Conservation (phyloP, 78 protist species). For the Cavenderia fasciculata region DNA sequence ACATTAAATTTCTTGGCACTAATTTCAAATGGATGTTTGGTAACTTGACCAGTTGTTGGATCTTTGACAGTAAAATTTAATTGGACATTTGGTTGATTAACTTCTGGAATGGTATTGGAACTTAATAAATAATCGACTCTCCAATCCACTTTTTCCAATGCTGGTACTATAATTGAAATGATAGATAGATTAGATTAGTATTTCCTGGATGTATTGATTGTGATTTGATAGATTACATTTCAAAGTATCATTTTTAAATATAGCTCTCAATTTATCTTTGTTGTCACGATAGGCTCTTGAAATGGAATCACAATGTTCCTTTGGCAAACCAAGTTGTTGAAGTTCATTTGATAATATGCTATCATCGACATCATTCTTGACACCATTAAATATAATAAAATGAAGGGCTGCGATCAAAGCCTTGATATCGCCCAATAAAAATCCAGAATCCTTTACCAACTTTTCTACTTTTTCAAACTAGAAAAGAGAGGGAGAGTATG, state of each 20-base stretch:
- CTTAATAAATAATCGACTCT: constrained; percentile 74
- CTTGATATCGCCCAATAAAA: constrained; percentile 67
- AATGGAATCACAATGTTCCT: constrained; percentile 77
- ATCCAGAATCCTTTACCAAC: constrained; percentile 65
- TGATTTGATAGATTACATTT: background rate
- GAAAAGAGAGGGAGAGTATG: background rate
- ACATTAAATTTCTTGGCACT: constrained; percentile 79
- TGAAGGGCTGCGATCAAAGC: constrained; percentile 86
- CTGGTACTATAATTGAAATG: background rate
- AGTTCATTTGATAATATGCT: constrained; percentile 80
- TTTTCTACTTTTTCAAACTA: constrained; percentile 73
- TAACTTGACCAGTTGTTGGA: constrained; percentile 33
- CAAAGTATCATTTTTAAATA: constrained; percentile 23
- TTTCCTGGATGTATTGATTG: background rate
- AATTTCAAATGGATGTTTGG: constrained; percentile 66
- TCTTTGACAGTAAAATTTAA: constrained; percentile 58
- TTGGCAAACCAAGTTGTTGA: constrained; percentile 91
- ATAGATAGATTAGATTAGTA: background rate
- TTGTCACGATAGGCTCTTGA: constrained; percentile 67
- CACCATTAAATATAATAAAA: constrained; percentile 83
- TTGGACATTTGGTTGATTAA: constrained; percentile 56
- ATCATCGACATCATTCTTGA: constrained; percentile 82
- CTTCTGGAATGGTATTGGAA: constrained; percentile 63
- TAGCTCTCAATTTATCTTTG: constrained; percentile 21
- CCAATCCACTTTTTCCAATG: constrained; percentile 61